Evolutionary conservation across 306 rosid species (phyloP).

Genomic region (Calophaca sinica): DNA sequence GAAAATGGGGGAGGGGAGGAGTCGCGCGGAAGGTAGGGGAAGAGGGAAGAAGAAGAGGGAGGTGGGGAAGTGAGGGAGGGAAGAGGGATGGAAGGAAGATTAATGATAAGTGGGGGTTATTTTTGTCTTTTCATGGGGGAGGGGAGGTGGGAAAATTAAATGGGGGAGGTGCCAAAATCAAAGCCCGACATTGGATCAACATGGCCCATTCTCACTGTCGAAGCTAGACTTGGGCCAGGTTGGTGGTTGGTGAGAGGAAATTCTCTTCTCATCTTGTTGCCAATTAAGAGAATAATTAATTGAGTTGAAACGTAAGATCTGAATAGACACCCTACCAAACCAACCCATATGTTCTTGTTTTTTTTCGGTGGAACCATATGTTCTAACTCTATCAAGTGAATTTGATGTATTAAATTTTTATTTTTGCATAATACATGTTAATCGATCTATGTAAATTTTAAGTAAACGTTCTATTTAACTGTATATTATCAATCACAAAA

Average conservation of each 20-base stretch:
- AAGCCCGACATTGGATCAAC: background rate
- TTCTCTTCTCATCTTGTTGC: constrained; percentile 23
- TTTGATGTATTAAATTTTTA: constrained; percentile 13
- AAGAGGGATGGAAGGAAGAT: too few relatives aligned
- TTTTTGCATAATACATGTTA: background rate
- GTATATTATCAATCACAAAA: background rate
- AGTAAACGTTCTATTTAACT: background rate
- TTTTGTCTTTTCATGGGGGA: too few relatives aligned
- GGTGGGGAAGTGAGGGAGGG: too few relatives aligned
- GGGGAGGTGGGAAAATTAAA: too few relatives aligned
- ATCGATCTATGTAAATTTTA: background rate
- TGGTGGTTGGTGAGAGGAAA: constrained; percentile 41
- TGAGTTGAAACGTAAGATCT: constrained; percentile 49
- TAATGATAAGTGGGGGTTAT: too few relatives aligned
- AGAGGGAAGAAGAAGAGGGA: too few relatives aligned
- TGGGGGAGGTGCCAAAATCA: too few relatives aligned
- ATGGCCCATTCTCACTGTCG: constrained; percentile 37
- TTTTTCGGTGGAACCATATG: background rate
- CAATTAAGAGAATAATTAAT: constrained; percentile 9
- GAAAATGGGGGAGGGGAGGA: too few relatives aligned
- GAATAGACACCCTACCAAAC: constrained; percentile 52
- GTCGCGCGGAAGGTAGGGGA: too few relatives aligned
- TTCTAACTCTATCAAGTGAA: background rate
- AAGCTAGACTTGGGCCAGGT: constrained; percentile 1
- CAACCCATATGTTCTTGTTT: background rate